Base-by-base conservation (phyloP, 148 eudicot species). In the Pharnaceum exiguum region DNA sequence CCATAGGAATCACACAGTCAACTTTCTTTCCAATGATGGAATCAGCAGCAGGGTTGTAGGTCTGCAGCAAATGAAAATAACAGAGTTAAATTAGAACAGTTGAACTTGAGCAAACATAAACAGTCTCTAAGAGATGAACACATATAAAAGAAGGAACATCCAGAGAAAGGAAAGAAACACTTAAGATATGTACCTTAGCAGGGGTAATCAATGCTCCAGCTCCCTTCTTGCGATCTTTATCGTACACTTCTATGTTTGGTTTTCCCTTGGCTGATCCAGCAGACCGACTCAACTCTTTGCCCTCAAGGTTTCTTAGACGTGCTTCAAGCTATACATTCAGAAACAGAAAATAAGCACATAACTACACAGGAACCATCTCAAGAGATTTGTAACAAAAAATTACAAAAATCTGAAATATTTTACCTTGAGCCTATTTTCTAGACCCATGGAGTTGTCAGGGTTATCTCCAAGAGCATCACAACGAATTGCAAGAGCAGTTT, bases 251-350 rank as follows among this genome's bases (percentile, higher is more conserved):
- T 12, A 87, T 91, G 78, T 81, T 86, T 7, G 98, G 94, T 62
- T 91, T 91, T 51, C 98, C 98, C 75, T 91, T 91, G 52, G 83
- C 88, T 51, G 98, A 85, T 22, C 96, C 94, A 30, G 98, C 98
- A 24, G 94, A 87, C 50, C 76, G 77, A 26, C 90, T 69, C 72
- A 91, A 66, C 22, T 91, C 98, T 76, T 79, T 79, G 32, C 96
- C 96, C 79, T 91, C 98, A 28, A 91, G 80, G 44, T 59, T 83
- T 62, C 98, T 85, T 31, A 91, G 52, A 0, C 98, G 83, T 31
- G 88, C 88, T 56, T 91, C 98, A 66, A 91, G 94, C 96, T 87
- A 71, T 16, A n/a, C n/a, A 67, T 23, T 40, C 16, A 29, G 32
- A 49, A 21, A 31, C 21, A 13, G 16, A 36, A 38, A 5, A 23